Evolutionary conservation across 768 basidiomycete genomes (phyloP), one percentile per base, ranked within the genome.

Genomic region (Xerocomellus chrysenteron): DNA sequence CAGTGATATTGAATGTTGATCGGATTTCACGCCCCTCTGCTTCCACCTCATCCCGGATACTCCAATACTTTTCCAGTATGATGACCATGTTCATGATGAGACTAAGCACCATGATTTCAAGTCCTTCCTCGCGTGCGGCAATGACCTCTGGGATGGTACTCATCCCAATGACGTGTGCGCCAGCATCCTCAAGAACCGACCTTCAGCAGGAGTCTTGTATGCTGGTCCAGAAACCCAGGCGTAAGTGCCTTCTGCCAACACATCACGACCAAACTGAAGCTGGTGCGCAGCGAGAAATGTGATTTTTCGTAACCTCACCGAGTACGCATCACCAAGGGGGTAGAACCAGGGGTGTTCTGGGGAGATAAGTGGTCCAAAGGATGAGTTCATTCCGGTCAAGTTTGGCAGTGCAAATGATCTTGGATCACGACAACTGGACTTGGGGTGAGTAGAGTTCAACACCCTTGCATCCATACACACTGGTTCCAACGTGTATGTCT

Each of bases 151-250:
- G 93, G 16, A 94, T 82, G 0, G 94, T 95, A 62, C 90, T 92
- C 93, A 95, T 95, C 2, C 93, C 93, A 2, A 94, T 93, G n/a
- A 94, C 88, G 63, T 92, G 91, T 1, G 88, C 93, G 4, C 93
- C 93, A 0, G 83, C 84, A 9, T 74, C 16, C 88, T 75, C 40
- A 95, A 74, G 73, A 94, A 85, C 47, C 86, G 77, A 33, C 92
- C 93, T 63, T 96, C 93, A 0, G 91, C 92, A 3, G 88, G 85
- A 1, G 90, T 91, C 73, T 95, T 93, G 67, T 95, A 95, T 9
- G 91, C 90, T 14, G 94, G 93, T 0, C 94, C 93, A 32, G 85
- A 81, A 45, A 95, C 93, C 90, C 91, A 95, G 1, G 92, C 92
- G 62, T 95, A 95, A 2, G 82, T 84, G 0, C 94, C 93, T 68